Evolutionary conservation across 495 filamentous ascomycete species (phyloP).

Genomic region (Neurospora sp.): DNA sequence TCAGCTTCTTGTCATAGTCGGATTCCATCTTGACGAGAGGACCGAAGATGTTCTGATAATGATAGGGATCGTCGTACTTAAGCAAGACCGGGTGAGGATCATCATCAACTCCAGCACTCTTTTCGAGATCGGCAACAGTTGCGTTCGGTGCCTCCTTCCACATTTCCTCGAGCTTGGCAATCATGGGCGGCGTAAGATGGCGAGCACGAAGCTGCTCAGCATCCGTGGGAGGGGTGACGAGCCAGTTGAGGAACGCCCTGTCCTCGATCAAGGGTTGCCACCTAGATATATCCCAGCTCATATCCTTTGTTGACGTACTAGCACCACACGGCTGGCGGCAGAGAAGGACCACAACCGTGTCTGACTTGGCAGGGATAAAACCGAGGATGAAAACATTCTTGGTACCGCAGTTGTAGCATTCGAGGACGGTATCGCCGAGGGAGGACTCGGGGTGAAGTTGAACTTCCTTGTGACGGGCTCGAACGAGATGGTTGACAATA

Average conservation of each 20-base stretch:
- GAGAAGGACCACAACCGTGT: constrained; percentile 93
- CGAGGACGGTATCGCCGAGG: constrained; percentile 92
- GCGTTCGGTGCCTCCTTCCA: constrained; percentile 94
- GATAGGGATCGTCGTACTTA: constrained; percentile 94
- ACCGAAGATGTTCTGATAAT: constrained; percentile 98
- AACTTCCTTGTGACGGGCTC: constrained; percentile 96
- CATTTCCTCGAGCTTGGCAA: constrained; percentile 95
- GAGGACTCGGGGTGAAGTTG: constrained; percentile 90
- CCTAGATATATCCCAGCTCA: constrained; percentile 98
- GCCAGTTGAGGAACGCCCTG: constrained; percentile 89
- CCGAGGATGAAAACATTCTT: constrained; percentile 99
- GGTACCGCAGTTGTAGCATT: constrained; percentile 99
- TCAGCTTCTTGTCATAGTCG: constrained; percentile 98
- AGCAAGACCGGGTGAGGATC: constrained; percentile 88
- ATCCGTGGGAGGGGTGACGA: constrained; percentile 81
- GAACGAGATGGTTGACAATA: constrained; percentile 96
- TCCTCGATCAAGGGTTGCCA: constrained; percentile 98
- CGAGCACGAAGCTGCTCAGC: constrained; percentile 92
- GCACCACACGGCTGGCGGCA: constrained; percentile 95
- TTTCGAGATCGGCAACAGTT: constrained; percentile 87
- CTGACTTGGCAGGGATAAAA: constrained; percentile 98
- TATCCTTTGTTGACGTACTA: constrained; percentile 94
- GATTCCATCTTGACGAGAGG: constrained; percentile 98
- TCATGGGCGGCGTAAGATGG: constrained; percentile 89
- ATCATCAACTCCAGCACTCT: constrained; percentile 86